Evolutionary conservation across 495 filamentous ascomycete genomes (phyloP).

Genomic region (Tricharina praecox): DNA sequence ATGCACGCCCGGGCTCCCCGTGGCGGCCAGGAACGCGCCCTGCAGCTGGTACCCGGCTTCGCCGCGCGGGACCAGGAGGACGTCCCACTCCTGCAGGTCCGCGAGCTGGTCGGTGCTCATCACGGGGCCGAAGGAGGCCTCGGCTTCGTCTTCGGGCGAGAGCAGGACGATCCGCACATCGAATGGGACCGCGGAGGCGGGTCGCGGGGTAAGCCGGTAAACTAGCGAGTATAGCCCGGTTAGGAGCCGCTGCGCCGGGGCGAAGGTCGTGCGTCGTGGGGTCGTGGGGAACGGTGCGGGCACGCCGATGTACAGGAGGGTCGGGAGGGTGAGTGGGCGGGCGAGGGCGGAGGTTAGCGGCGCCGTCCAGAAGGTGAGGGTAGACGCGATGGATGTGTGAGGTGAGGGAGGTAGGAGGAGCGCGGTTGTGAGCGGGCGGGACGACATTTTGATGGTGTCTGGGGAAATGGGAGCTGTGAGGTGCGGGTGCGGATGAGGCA

Average conservation of each 20-base stretch:
- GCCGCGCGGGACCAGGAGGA: background rate
- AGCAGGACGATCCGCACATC: constrained; percentile 1
- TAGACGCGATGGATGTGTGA: background rate
- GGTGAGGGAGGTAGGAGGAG: background rate
- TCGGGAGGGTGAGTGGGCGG: constrained; percentile 15
- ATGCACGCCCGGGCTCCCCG: background rate
- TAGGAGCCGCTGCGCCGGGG: constrained; percentile 21
- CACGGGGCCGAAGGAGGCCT: background rate
- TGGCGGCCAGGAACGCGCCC: background rate
- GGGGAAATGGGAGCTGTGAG: background rate
- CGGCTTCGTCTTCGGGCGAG: background rate
- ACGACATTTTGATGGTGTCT: no score
- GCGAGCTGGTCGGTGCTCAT: constrained; percentile 1
- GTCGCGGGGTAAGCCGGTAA: background rate
- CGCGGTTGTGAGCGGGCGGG: background rate
- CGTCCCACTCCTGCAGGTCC: constrained; percentile 3
- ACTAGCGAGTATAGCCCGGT: constrained; percentile 29
- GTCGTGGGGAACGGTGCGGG: constrained; percentile 27
- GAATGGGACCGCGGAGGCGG: background rate
- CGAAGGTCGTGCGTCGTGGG: constrained; percentile 14
- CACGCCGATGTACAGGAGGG: constrained; percentile 25
- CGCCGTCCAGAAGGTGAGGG: background rate
- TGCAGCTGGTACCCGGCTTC: background rate
- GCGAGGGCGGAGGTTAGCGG: background rate
- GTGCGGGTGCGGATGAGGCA: no score